phyloP scores from a whole-genome alignment of 148 eudicot species.

The Bassia scoparia region DNA sequence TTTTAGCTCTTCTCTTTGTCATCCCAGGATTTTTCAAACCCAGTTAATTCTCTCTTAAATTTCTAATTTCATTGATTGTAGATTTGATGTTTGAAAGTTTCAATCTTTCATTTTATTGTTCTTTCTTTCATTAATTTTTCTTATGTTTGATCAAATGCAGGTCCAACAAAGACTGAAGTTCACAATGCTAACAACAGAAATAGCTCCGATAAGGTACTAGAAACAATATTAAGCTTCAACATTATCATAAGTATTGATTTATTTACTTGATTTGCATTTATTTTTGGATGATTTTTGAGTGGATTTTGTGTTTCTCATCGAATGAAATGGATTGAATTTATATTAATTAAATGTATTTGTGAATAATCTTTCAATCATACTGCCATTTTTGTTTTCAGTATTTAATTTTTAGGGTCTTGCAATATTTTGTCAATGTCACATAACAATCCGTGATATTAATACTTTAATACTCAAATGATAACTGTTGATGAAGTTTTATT shows the following conservation, averaged over 20 bases:
- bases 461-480: no score
- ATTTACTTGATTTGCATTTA: neutral
- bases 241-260: neutral
- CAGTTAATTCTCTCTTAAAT: slow-evolving; percentile 30
- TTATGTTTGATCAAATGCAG: slow-evolving; percentile 34
- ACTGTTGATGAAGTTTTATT: no score
- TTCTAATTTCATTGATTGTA: neutral
- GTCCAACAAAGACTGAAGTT: slow-evolving; percentile 26
- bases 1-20: slow-evolving; percentile 34
- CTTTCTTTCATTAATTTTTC: neutral
- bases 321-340: no score
- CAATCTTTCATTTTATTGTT: neutral
- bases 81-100: neutral
- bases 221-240: neutral
- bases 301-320: no score
- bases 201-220: slow-evolving; percentile 23
- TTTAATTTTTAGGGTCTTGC: no score
- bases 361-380: no score
- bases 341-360: no score
- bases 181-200: slow-evolving; percentile 22
- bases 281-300: neutral
- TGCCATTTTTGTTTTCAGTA: no score
- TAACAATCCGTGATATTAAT: no score
- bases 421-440: no score
- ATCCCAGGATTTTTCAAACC: slow-evolving; percentile 50